Evolutionary conservation across 108 stramenopile species (phyloP), one percentile per base, ranked within the genome.

Genomic region (Seminavis robusta): DNA sequence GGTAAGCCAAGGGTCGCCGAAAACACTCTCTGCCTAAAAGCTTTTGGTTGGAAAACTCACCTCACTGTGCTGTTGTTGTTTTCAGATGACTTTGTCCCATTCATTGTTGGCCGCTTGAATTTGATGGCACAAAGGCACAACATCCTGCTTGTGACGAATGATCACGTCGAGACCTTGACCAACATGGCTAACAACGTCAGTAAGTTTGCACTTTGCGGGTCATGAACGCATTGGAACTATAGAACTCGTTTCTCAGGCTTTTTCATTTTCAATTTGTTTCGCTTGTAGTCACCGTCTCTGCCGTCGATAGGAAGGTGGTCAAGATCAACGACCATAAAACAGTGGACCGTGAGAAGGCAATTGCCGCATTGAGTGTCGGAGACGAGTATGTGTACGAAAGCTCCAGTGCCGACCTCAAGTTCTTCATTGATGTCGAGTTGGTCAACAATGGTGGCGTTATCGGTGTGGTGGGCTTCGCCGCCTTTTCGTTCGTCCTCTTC

Each of bases 11-110:
- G n/a, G n/a, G n/a, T n/a, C n/a, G n/a, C n/a, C n/a, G n/a, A n/a
- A n/a, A n/a, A n/a, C n/a, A n/a, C n/a, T n/a, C n/a, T n/a, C n/a
- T n/a, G n/a, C n/a, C n/a, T n/a, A n/a, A n/a, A n/a, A n/a, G n/a
- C n/a, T n/a, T n/a, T n/a, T n/a, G n/a, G n/a, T n/a, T n/a, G n/a
- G n/a, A n/a, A n/a, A n/a, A n/a, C n/a, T n/a, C n/a, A n/a, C n/a
- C n/a, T n/a, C n/a, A n/a, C n/a, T n/a, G n/a, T n/a, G n/a, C n/a
- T n/a, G n/a, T n/a, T n/a, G n/a, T n/a, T n/a, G n/a, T n/a, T 84
- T 0, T 81, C 83, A 1, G 84, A 86, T 56, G 84, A 86, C 61
- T 86, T 86, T 67, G 78, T 86, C 9, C 80, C 80, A 1, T 86
- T 76, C 43, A 78, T 86, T 42, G 50, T 70, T 8, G 64, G 48